Evolutionary conservation across 495 filamentous ascomycete genomes (phyloP), one percentile per base, ranked within the genome.

Genomic region (Lasiosphaeris hirsuta): DNA sequence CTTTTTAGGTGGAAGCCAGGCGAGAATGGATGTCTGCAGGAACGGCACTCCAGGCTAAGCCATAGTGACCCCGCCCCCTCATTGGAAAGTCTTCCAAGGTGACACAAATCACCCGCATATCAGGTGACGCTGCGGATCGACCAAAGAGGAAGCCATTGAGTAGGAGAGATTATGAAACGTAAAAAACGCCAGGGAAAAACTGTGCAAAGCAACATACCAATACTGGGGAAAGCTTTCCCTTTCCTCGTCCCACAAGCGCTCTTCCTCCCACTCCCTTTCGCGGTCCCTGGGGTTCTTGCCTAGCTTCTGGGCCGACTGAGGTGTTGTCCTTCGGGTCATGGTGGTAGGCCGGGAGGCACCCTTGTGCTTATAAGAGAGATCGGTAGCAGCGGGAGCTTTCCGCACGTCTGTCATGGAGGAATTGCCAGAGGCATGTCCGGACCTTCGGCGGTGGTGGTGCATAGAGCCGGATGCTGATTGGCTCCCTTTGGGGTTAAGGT

Each of bases 191-290:
- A 50, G 51, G 33, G 40, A 58, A 36, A 42, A 57, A 47, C 36
- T 45, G 23, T 46, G 40, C 38, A 33, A 33, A 36, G 41, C 15
- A 46, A 72, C 76, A 51, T 76, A 80, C 77, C 77, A 80, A 47
- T 72, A 79, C 65, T 77, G 73, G 13, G 77, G 77, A 53, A 80
- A 80, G 68, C 72, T 79, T 56, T 78, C 74, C 48, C 75, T 60
- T 63, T 78, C 77, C 50, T 78, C 75, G 7, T 77, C 75, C 57
- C 67, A 76, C 71, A 68, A 77, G 19, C 73, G 71, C 54, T 74
- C 72, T n/a, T 75, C 68, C 43, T 80, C 75, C 63, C 61, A 67
- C 44, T 77, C 72, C 58, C 64, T 68, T 57, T 78, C 77, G 7
- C 75, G 74, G 46, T 77, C 75, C 51, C 67, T 69, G 13, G 71